A percentile compares a stretch with the other conserved stretches of the same genome.
phyloP scores from a whole-genome alignment of 148 eudicot genomes.

The Cornus suecica region DNA sequence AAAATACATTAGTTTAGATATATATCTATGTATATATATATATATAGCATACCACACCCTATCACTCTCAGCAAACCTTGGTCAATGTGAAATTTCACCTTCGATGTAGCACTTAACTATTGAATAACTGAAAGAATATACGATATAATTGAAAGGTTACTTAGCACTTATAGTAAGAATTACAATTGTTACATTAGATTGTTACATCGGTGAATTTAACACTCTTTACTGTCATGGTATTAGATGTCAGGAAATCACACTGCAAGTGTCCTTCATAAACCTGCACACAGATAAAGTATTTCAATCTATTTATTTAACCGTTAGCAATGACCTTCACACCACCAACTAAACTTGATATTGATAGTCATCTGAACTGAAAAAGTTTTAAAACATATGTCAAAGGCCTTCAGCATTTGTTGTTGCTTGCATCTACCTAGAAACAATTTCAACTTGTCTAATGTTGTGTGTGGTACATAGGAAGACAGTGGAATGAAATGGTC shows the following conservation, averaged over 20 bases:
- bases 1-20: too few species aligned
- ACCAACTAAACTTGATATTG: too few species aligned
- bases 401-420: not conserved
- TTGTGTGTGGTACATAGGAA: too few species aligned
- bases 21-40: too few species aligned
- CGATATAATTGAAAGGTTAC: not conserved
- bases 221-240: not conserved
- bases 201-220: not conserved
- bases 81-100: not conserved
- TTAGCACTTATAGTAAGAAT: not conserved
- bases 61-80: not conserved
- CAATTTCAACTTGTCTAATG: too few species aligned
- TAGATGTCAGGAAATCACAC: not conserved
- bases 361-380: too few species aligned
- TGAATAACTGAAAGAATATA: too few species aligned
- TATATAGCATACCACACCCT: too few species aligned
- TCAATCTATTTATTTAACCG: not conserved
- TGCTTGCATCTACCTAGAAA: too few species aligned
- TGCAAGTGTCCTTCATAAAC: not conserved
- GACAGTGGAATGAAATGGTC: too few species aligned
- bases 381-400: not conserved
- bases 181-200: not conserved
- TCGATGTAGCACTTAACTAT: not conserved
- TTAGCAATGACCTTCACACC: too few species aligned
- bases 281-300: not conserved